These are phyloP conservation scores for Ehretia macrophylla DNA, from an alignment of 257 asterid species.

Conservation along the genomic window DNA sequence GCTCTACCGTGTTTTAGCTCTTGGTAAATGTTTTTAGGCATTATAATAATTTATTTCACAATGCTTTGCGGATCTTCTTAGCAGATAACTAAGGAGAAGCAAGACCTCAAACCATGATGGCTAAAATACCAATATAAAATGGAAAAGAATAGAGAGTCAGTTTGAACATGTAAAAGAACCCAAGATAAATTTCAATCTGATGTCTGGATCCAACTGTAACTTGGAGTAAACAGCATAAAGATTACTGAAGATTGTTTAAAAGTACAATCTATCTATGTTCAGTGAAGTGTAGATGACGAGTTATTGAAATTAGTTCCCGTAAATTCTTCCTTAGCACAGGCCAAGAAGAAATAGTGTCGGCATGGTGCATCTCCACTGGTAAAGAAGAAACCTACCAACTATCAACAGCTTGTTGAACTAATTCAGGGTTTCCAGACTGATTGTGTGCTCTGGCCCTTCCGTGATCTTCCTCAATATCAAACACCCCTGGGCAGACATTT, in stretches of 20 bases:
- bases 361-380: background rate
- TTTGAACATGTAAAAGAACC: no score
- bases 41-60: no score
- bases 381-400: constrained; percentile 58
- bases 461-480: constrained; percentile 88
- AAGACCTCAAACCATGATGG: no score
- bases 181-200: no score
- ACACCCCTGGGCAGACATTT: constrained; percentile 72
- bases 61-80: no score
- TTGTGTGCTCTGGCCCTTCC: constrained; percentile 94
- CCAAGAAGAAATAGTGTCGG: background rate
- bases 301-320: background rate
- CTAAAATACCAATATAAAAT: no score
- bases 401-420: constrained; percentile 80
- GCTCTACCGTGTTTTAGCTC: no score
- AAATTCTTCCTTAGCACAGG: background rate
- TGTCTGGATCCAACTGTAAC: background rate
- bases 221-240: background rate
- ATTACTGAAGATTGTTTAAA: background rate
- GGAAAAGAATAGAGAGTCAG: no score
- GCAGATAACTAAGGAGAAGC: no score
- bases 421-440: constrained; percentile 64
- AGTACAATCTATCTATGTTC: background rate
- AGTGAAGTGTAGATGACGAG: background rate
- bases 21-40: no score